Percentiles rank a stretch among this genome's conserved stretches.
phyloP scores from a whole-genome alignment of 257 asterid genomes.

The Solanum commersonii region DNA sequence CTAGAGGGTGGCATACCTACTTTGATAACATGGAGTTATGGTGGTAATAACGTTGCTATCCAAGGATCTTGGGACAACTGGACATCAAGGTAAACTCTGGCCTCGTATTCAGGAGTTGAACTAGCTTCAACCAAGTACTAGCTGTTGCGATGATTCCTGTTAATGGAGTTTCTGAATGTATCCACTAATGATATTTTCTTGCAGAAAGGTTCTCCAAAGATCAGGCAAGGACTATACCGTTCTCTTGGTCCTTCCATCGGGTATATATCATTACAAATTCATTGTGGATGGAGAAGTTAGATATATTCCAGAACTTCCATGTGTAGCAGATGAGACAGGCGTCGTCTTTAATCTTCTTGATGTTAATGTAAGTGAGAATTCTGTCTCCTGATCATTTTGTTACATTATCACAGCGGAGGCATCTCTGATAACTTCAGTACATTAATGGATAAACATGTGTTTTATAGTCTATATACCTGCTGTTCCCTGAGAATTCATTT shows the following conservation, averaged over 20 bases:
- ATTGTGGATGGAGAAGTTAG: conserved; percentile 72
- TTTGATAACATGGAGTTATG: conserved; percentile 24
- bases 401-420: no score
- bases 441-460: no score
- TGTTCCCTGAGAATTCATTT: no score
- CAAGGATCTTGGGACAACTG: conserved; percentile 98
- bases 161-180: no score
- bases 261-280: no score
- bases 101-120: background rate
- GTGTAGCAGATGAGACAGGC: conserved; percentile 58
- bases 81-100: conserved; percentile 55
- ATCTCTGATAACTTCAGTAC: no score
- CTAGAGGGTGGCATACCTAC: conserved; percentile 16
- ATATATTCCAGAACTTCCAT: conserved; percentile 69
- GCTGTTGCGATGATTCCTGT: no score
- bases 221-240: conserved; percentile 82
- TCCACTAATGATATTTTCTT: no score
- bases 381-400: background rate
- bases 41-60: conserved; percentile 63
- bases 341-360: conserved; percentile 62
- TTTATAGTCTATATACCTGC: no score
- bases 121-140: no score
- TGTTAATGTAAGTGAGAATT: conserved; percentile 47
- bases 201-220: conserved; percentile 72
- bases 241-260: conserved; percentile 71